Conservation (phyloP, 2,329 filamentous ascomycete genomes). For the Dactylella cylindrospora region DNA sequence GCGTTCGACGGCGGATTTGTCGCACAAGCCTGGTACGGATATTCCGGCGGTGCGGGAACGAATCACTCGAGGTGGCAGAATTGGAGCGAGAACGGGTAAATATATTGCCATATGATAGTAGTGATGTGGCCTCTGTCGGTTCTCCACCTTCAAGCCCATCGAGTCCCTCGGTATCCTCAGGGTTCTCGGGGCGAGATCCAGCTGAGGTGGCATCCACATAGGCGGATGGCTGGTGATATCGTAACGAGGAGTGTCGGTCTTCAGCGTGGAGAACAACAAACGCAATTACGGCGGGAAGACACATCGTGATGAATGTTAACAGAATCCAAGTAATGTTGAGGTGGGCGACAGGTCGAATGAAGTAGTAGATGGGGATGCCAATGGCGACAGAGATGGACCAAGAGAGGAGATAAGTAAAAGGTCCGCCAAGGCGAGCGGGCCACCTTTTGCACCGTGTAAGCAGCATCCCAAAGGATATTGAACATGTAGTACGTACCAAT, state of each 20-base stretch:
- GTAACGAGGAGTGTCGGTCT: constrained; percentile 60
- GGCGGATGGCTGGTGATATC: constrained; percentile 65
- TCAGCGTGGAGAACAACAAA: constrained; percentile 65
- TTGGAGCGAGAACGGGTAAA: constrained; percentile 36
- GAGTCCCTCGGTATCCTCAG: background rate
- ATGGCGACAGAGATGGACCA: constrained; percentile 62
- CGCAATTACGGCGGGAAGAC: constrained; percentile 67
- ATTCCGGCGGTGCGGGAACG: constrained; percentile 27
- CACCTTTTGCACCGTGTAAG: constrained; percentile 54
- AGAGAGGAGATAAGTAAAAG: constrained; percentile 64
- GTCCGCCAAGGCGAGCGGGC: constrained; percentile 66
- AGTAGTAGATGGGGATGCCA: constrained; percentile 63
- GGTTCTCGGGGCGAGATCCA: constrained; percentile 2
- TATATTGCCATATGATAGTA: constrained; percentile 31
- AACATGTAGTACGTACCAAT: constrained; percentile 56
- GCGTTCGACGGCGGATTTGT: constrained; percentile 28
- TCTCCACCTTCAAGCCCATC: constrained; percentile 4
- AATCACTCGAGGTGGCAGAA: constrained; percentile 22
- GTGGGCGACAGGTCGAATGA: constrained; percentile 57
- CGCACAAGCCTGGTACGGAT: constrained; percentile 16
- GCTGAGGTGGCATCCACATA: constrained; percentile 52
- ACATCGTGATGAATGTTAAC: constrained; percentile 71
- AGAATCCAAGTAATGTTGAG: constrained; percentile 69
- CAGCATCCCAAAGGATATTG: background rate
- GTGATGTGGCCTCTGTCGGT: constrained; percentile 25